phyloP scores from a whole-genome alignment of 495 filamentous ascomycete species.

The Penicillium longicatenatum region DNA sequence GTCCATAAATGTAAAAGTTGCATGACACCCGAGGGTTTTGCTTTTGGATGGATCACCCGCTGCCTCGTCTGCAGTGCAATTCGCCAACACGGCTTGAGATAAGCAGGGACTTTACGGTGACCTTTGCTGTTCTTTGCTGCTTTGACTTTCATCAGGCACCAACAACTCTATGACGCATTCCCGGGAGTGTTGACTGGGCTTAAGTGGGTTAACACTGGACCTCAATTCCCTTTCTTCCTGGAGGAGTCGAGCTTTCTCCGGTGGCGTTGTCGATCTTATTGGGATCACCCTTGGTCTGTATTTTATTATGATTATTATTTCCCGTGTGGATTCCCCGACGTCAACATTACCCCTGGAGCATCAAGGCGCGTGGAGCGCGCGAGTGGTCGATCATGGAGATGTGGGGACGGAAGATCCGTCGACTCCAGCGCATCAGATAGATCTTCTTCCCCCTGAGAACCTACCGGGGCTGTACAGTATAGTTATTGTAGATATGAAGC shows the following conservation, averaged over 20 bases:
- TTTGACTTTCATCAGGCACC: not conserved
- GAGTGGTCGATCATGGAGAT: conserved; percentile 18
- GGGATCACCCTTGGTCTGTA: conserved; percentile 19
- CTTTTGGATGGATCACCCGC: not conserved
- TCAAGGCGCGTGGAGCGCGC: conserved; percentile 13
- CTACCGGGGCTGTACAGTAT: not conserved
- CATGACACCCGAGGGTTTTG: not conserved
- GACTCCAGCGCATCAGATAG: not conserved
- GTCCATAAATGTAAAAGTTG: conserved; percentile 14
- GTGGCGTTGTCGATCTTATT: conserved; percentile 24
- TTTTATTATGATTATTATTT: not conserved
- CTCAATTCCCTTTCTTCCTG: not conserved
- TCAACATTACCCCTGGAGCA: conserved; percentile 16
- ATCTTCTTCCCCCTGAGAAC: not conserved
- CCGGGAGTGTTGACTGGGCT: not conserved
- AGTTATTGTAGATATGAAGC: no score
- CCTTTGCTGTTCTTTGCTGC: not conserved
- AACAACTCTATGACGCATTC: not conserved
- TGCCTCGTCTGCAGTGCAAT: not conserved
- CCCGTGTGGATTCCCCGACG: conserved; percentile 8
- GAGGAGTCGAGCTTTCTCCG: conserved; percentile 5
- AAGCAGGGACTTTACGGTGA: not conserved
- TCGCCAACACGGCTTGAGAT: not conserved
- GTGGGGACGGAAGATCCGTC: conserved; percentile 15
- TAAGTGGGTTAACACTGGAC: conserved; percentile 1